phyloP scores from a whole-genome alignment of 2,329 filamentous ascomycete genomes.

The Neopestalotiopsis clavispora region DNA sequence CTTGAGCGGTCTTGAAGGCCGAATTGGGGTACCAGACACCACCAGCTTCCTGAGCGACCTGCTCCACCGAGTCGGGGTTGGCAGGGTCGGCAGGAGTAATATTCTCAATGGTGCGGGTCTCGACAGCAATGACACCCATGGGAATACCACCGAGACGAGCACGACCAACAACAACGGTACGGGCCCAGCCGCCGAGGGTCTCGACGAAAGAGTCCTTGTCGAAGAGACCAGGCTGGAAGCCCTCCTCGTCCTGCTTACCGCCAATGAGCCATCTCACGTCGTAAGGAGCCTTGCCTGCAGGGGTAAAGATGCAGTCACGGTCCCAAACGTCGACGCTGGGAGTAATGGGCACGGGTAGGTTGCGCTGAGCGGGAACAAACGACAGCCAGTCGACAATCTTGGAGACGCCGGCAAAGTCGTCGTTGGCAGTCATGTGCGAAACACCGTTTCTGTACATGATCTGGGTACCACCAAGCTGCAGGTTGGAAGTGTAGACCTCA shows the following conservation, averaged over 20 bases:
- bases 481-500: conserved; percentile 98
- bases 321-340: conserved; percentile 89
- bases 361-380: conserved; percentile 94
- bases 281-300: conserved; percentile 81
- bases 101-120: conserved; percentile 96
- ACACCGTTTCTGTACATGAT: conserved; percentile 99
- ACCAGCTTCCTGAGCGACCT: conserved; percentile 91
- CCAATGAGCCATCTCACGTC: conserved; percentile 94
- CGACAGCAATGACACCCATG: conserved; percentile 96
- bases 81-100: conserved; percentile 95
- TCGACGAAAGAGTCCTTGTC: conserved; percentile 97
- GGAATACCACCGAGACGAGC: conserved; percentile 96
- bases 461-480: conserved; percentile 99
- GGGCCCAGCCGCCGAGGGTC: conserved; percentile 94
- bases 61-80: conserved; percentile 97
- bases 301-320: conserved; percentile 85
- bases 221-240: conserved; percentile 90
- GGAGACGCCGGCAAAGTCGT: conserved; percentile 96
- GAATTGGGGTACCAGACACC: conserved; percentile 99
- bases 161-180: conserved; percentile 94
- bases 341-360: conserved; percentile 89
- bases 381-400: conserved; percentile 99
- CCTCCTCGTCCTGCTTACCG: conserved; percentile 83
- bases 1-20: conserved; percentile 98
- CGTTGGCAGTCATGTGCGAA: conserved; percentile 96